Base-by-base conservation (phyloP, 179 eudicot species). In the Silene coronaria region DNA sequence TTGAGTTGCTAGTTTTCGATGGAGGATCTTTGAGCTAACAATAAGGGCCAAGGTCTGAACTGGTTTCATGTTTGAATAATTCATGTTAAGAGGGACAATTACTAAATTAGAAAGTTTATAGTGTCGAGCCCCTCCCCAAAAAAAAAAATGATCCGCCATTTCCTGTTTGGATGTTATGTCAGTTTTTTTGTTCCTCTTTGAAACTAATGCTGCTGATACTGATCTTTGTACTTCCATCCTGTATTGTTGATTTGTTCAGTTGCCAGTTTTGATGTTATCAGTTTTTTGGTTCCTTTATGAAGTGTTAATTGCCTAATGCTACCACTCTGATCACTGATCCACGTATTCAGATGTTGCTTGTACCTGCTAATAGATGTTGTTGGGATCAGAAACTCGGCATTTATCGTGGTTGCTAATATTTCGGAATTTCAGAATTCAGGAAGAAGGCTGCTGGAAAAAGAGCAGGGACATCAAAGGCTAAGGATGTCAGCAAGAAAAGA, bases 361-460 rank as follows among this genome's bases (percentile, higher is more conserved):
- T 10, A 17, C 7, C 28, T 24, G 42, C 22, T 77, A 11, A 17
- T 17, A 27, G 48, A 38, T 38, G 46, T 9, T 11, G 48, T 42
- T 42, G 48, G 48, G 48, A 3, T 67, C 27, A 28, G 51, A 51
- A 65, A 65, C 8, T 42, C 2, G 48, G 2, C 10, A 42, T 42
- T n/a, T n/a, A n/a, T n/a, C n/a, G 46, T 38, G 46, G 12, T 38
- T 42, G 48, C 17, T 12, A 8, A 51, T 62, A 48, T 45, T 60
- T 34, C 38, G 69, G 23, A 26, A 77, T 70, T 70, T 70, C 89
- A 89, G 93, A 88, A 27, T 86, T 85, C 62, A 88, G 81, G 80
- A 82, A 83, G 77, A 88, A 81, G 85, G 83, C 85, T 72, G 87
- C 90, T 26, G 88, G 63, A 73, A 89, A 82, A 83, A 88, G 85